These are phyloP conservation scores for Globisporangium iwayamae DNA, from an alignment of 352 stramenopile species.

Conservation along the genomic window DNA sequence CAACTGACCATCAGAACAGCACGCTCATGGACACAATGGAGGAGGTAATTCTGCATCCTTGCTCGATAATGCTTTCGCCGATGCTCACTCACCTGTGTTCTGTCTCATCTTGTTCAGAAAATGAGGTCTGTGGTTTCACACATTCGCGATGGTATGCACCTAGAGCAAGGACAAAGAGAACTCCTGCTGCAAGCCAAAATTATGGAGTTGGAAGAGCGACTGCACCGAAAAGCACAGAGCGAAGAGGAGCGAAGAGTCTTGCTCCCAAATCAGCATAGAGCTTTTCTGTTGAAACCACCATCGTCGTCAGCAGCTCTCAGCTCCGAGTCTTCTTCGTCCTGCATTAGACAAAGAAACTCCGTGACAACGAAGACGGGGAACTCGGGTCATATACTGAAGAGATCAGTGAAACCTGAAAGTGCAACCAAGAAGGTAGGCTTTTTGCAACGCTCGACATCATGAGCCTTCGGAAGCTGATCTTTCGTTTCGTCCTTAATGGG, in stretches of 20 bases:
- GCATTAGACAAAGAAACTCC: neutral
- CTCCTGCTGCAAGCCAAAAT: conserved; percentile 11
- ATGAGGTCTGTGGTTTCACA: neutral
- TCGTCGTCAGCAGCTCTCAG: conserved; percentile 2
- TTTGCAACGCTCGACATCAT: neutral
- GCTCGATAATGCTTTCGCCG: neutral
- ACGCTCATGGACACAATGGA: conserved; percentile 1
- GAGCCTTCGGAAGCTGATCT: neutral
- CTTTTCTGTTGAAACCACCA: neutral
- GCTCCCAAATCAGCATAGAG: conserved; percentile 7
- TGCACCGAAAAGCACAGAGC: conserved; percentile 13
- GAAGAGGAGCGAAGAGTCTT: conserved; percentile 14
- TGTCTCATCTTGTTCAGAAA: conserved; percentile 7
- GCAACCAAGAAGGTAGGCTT: conserved; percentile 7
- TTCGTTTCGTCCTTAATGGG: no score
- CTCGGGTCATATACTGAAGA: neutral
- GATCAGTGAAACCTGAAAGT: neutral
- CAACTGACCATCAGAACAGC: neutral
- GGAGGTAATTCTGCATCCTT: neutral
- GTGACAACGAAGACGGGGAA: neutral
- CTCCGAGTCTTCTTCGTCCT: conserved; percentile 11
- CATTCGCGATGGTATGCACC: neutral
- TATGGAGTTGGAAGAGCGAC: conserved; percentile 11
- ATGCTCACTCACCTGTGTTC: neutral
- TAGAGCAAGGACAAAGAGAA: conserved; percentile 13